Evolutionary conservation across 2,329 filamentous ascomycete genomes (phyloP), one percentile per base, ranked within the genome.

Genomic region (Ophiostoma triangulosporum): DNA sequence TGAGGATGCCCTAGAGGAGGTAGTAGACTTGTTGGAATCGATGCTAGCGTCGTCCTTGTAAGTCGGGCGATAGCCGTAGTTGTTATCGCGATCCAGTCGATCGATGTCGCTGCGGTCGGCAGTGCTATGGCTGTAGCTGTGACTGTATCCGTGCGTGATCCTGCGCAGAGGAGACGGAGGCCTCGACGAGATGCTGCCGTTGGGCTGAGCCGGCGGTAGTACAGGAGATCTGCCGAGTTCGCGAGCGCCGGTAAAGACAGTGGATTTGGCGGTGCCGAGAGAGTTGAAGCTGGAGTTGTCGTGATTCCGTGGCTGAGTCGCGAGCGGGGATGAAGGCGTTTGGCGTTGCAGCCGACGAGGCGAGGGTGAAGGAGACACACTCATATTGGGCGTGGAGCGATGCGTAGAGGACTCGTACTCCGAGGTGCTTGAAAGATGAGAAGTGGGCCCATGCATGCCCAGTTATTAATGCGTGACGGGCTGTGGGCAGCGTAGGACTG

Each of bases 401-500:
- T 22, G 48, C 26, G 33, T 20, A 35, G n/a, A n/a, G 50, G 50
- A 38, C 27, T 32, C 36, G 43, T 8, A 12, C 2, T 46, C 38
- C 17, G 9, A 14, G 22, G 43, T 29, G 24, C 12, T 17, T 46
- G 43, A 29, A n/a, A 27, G 6, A 15, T 27, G 6, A 24, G 4
- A 22, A 45, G 51, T 48, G 50, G 54, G 57, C 58, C 58, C 57
- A 67, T 67, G 65, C 67, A 69, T 69, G 60, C 64, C 62, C 63
- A 56, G 58, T 63, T 68, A 67, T 63, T 68, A 67, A 65, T 62
- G 65, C 65, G 66, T 66, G 62, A 51, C 29, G 50, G 27, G 31
- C 12, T 38, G 51, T 22, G 50, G 27, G 31, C 12, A 29, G 51
- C 31, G 52, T 33, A 33, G 29, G n/a, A n/a, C n/a, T 38, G 33